Evolutionary conservation across 2,329 filamentous ascomycete genomes (phyloP).

Genomic region (Hypoxylon sp.): DNA sequence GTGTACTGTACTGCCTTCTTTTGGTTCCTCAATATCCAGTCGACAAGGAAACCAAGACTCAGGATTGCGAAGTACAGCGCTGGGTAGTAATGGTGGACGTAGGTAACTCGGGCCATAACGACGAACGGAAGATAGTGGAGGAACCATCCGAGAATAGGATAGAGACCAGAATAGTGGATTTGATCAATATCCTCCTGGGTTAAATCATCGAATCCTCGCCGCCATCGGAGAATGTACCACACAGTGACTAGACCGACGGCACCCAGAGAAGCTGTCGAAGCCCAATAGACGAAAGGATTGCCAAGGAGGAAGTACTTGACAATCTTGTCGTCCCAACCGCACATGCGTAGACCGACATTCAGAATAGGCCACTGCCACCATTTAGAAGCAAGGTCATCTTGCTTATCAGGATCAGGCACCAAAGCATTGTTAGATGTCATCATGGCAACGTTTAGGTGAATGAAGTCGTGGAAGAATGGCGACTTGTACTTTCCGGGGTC

Average conservation of each 20-base stretch:
- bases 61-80: constrained; percentile 98
- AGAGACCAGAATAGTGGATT: constrained; percentile 93
- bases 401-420: constrained; percentile 97
- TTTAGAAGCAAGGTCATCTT: constrained; percentile 94
- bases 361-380: constrained; percentile 99
- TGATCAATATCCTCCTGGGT: constrained; percentile 86
- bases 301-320: constrained; percentile 99
- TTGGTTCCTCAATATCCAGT: constrained; percentile 83
- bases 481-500: constrained; percentile 95
- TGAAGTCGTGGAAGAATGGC: constrained; percentile 96
- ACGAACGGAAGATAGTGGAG: constrained; percentile 97
- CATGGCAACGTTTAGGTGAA: constrained; percentile 99
- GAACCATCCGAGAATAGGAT: constrained; percentile 94
- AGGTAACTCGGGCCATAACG: constrained; percentile 98
- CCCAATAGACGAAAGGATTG: constrained; percentile 97
- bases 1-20: constrained; percentile 74
- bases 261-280: constrained; percentile 83
- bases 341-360: constrained; percentile 97
- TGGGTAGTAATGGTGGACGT: constrained; percentile 99
- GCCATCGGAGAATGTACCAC: constrained; percentile 95
- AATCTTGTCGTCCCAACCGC: constrained; percentile 94
- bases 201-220: constrained; percentile 91
- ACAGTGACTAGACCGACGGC: constrained; percentile 78
- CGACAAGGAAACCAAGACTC: constrained; percentile 86
- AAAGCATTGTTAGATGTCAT: constrained; percentile 99